These are phyloP conservation scores for Dorcoceras hygrometricum DNA, from an alignment of 257 asterid genomes.

Conservation along the genomic window DNA sequence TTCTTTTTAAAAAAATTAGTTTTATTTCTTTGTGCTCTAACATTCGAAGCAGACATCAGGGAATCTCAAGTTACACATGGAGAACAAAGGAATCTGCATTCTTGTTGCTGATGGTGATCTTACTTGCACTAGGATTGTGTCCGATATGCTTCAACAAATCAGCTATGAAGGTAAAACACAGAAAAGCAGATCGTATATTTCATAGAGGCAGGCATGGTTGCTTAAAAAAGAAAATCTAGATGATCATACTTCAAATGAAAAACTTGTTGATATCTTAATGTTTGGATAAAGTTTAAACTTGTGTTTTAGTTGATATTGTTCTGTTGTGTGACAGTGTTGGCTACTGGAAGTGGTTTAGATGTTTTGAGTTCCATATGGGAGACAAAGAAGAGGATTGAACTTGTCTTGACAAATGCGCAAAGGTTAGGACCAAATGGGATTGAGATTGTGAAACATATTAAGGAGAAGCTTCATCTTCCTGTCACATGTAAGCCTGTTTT, in stretches of 20 bases:
- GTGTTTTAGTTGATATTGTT: slow-evolving; percentile 9
- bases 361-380: slow-evolving; percentile 41
- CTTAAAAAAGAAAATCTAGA: not conserved
- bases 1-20: not conserved
- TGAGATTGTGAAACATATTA: slow-evolving; percentile 31
- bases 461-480: slow-evolving; percentile 31
- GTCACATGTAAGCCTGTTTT: slow-evolving; percentile 40
- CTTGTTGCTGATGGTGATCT: slow-evolving; percentile 36
- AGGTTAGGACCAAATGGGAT: slow-evolving; percentile 35
- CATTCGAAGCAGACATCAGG: slow-evolving; percentile 23
- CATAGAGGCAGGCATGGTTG: not conserved
- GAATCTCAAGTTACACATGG: slow-evolving; percentile 27
- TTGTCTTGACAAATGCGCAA: slow-evolving; percentile 56
- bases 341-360: slow-evolving; percentile 39
- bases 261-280: not conserved
- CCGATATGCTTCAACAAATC: slow-evolving; percentile 47
- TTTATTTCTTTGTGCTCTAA: slow-evolving; percentile 10
- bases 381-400: slow-evolving; percentile 34
- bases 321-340: slow-evolving; percentile 43
- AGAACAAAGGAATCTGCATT: slow-evolving; percentile 43
- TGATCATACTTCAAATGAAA: not conserved
- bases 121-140: slow-evolving; percentile 36
- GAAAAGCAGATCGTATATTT: not conserved
- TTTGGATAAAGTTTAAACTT: not conserved
- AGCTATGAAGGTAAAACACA: slow-evolving; percentile 47